phyloP scores from a whole-genome alignment of 768 basidiomycete genomes.

The Trametes gibbosa region DNA sequence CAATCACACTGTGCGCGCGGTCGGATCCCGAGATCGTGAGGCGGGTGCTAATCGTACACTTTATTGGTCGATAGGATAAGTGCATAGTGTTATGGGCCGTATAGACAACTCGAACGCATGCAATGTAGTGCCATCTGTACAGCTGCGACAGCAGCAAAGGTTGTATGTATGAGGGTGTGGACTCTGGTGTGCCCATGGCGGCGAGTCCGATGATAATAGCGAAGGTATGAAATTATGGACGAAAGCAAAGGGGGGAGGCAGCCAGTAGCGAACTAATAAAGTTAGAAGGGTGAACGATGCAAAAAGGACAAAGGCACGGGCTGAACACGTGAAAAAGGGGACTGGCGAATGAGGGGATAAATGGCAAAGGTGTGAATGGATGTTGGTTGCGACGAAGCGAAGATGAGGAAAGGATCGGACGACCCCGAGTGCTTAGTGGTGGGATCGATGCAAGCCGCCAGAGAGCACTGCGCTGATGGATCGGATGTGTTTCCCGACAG shows the following conservation, averaged over 20 bases:
- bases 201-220: conserved; percentile 6
- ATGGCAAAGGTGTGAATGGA: neutral
- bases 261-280: conserved; percentile 14
- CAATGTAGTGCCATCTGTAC: neutral
- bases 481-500: conserved; percentile 1
- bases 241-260: neutral
- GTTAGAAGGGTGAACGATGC: neutral
- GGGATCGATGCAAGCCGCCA: neutral
- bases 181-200: conserved; percentile 16
- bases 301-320: neutral
- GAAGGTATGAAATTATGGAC: neutral
- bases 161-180: neutral
- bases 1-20: conserved; percentile 1
- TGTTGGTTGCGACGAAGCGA: neutral
- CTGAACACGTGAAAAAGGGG: conserved; percentile 2
- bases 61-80: neutral
- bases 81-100: neutral
- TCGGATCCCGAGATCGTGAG: neutral
- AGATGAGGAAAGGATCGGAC: neutral
- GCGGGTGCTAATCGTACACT: neutral
- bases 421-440: neutral
- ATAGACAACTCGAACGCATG: neutral
- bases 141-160: neutral
- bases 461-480: conserved; percentile 4
- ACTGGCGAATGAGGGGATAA: neutral